Evolutionary conservation across 1,284 basidiomycete species (phyloP).

Genomic region (Hymenochaete sp.): DNA sequence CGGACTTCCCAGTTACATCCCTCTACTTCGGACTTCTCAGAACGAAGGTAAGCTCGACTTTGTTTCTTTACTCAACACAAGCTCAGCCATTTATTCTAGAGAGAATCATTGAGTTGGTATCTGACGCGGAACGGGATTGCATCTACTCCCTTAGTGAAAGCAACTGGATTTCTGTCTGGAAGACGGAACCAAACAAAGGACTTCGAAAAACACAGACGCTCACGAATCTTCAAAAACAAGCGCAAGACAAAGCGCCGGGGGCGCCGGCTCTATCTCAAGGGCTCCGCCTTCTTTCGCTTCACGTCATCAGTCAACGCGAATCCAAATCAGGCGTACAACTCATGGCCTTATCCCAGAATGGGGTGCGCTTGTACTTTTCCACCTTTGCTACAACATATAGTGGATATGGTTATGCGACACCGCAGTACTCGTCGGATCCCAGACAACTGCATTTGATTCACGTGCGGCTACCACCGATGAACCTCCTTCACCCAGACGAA

Average conservation of each 20-base stretch:
- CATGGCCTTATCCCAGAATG: slow-evolving; percentile 72
- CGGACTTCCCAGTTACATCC: slow-evolving; percentile 66
- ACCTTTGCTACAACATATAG: slow-evolving; percentile 37
- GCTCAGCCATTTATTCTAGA: slow-evolving; percentile 35
- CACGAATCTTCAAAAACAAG: slow-evolving; percentile 57
- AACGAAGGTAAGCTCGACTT: slow-evolving; percentile 44
- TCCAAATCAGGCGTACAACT: slow-evolving; percentile 64
- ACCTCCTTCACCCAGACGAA: slow-evolving; percentile 69
- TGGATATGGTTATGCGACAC: slow-evolving; percentile 35
- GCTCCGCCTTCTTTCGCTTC: slow-evolving; percentile 58
- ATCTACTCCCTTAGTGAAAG: slow-evolving; percentile 70
- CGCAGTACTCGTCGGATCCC: slow-evolving; percentile 28
- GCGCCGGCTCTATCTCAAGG: slow-evolving; percentile 60
- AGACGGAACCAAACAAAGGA: slow-evolving; percentile 49
- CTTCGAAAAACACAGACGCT: slow-evolving; percentile 62
- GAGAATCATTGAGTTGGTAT: slow-evolving; percentile 56
- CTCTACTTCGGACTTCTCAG: slow-evolving; percentile 49
- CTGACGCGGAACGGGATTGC: slow-evolving; percentile 57
- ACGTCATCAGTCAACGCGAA: slow-evolving; percentile 53
- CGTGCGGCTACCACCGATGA: slow-evolving; percentile 70
- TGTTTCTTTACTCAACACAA: neutral
- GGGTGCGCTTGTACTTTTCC: slow-evolving; percentile 74
- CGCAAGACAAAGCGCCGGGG: slow-evolving; percentile 68
- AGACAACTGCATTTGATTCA: slow-evolving; percentile 61
- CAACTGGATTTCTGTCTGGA: slow-evolving; percentile 64